Base-by-base conservation (phyloP, 805 yeast genomes). In the Phaffomyces opuntiae region DNA sequence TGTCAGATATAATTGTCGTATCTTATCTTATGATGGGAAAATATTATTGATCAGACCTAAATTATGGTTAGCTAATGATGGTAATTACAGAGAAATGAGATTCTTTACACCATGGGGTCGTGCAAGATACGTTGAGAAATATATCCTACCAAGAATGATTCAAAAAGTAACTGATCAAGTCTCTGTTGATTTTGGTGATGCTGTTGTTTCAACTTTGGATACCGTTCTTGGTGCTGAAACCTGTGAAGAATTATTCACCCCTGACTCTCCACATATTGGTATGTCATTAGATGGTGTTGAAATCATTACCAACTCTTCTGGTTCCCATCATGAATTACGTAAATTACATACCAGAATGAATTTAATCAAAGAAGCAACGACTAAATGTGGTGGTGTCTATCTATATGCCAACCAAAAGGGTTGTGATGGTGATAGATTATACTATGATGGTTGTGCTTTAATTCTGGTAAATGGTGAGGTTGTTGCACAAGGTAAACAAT, bases 221-320 rank as follows among this genome's bases (percentile, higher is more conserved):
- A 88, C 98, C 0, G 81, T 84, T 38, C 73, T 93, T 46, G 99
- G 99, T n/a, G 87, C 91, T 39, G 99, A 93, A 65, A 95, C 99
- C 0, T 93, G 99, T 64, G 99, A 93, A 63, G 99, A 93, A 65
- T 71, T 93, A 47, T 93, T 93, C 65, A 93, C 99, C 0, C 99
- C 99, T 1, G 83, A 87, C 53, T 81, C 96, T 4, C 99, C 99
- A 4, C 96, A 91, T 64, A 86, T 93, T 46, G 79, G 80, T 17
- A 81, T 91, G 87, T 78, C 96, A 0, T 69, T 93, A 32, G 97
- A 89, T 63, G 99, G 99, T 38, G 96, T 91, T n/a, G 99, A 93
- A 65, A 90, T 93, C 57, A 75, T 93, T 60, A 89, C 97, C 38
- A 93, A 93, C 62, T 88, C 97, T 0, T 83, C 95, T 6, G 99